A percentile compares a stretch with the other conserved stretches of the same genome.
Conservation (phyloP, 2,329 filamentous ascomycete genomes). For the Harringtonia aguacate region DNA sequence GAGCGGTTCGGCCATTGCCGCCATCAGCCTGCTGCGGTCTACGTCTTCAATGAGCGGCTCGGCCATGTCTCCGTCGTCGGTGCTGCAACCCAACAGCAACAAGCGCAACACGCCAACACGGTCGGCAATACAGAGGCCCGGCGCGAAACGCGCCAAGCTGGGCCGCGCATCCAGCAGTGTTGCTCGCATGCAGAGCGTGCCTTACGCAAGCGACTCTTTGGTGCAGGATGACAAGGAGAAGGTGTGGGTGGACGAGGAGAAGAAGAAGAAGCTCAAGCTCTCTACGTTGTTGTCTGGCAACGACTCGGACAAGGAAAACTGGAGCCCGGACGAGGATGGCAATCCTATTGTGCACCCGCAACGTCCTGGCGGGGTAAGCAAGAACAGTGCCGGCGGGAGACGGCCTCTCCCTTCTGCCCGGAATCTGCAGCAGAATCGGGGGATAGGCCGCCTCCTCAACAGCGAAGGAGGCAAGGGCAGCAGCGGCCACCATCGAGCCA, state of each 20-base stretch:
- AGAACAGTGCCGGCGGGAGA: constrained; percentile 12
- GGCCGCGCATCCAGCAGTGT: constrained; percentile 50
- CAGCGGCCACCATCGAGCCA: constrained; percentile 22
- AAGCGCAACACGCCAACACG: constrained; percentile 50
- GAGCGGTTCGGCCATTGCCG: constrained; percentile 68
- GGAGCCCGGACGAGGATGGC: constrained; percentile 46
- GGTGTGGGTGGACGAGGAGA: constrained; percentile 18
- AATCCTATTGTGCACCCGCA: constrained; percentile 20
- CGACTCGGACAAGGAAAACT: constrained; percentile 96
- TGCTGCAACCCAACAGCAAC: constrained; percentile 43
- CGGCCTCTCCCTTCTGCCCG: constrained; percentile 25
- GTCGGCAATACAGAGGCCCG: constrained; percentile 18
- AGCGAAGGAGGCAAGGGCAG: constrained; percentile 17
- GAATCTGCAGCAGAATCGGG: constrained; percentile 20
- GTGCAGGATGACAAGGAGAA: constrained; percentile 19
- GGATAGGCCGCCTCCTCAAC: constrained; percentile 23
- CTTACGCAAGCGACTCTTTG: constrained; percentile 21
- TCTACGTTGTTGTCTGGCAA: constrained; percentile 35
- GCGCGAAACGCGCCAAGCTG: constrained; percentile 52
- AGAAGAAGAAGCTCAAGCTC: constrained; percentile 30
- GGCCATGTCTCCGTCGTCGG: constrained; percentile 20
- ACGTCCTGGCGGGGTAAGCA: constrained; percentile 10
- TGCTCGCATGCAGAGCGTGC: constrained; percentile 44
- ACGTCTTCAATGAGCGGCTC: constrained; percentile 38
- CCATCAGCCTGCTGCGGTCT: constrained; percentile 71